Evolutionary conservation across 352 stramenopile genomes (phyloP), one percentile per base, ranked within the genome.

Genomic region (Elongisporangium undulatum): DNA sequence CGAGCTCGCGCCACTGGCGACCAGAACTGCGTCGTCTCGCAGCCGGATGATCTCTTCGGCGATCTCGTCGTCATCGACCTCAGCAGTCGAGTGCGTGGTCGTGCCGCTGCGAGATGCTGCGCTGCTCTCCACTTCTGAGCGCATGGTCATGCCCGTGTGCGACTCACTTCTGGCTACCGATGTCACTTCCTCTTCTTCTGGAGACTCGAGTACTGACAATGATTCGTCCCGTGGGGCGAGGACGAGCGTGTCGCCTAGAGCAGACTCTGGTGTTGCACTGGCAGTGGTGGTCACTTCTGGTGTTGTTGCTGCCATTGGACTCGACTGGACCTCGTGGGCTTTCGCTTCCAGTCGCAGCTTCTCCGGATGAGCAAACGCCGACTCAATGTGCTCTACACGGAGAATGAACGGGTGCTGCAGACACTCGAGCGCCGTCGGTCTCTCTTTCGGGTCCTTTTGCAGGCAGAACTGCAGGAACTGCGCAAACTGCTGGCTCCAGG

Each of bases 361-460:
- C 24, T 34, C 24, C 13, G 4, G 29, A 15, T 41, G 49, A 24
- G 49, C 62, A 62, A 80, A 80, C 0, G 84, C 74, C 0, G 54
- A 51, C 52, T 82, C 62, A 26, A 86, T 67, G 19, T 75, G 65
- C 12, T 55, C 67, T 61, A 78, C 69, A 22, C 68, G 55, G 9
- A 53, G 56, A 48, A 98, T 88, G 64, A 98, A 98, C 24, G 87
- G 76, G 61, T 98, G 93, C n/a, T 85, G 63, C 52, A 98, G 77
- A 29, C 96, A 92, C 60, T 97, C 82, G 49, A 93, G 58, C n/a
- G 91, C 90, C 17, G 77, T 89, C 3, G 91, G 84, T 4, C 92
- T 72, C 51, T 94, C 79, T 0, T 75, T 62, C 15, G 82, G 77
- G 59, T 89, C 69, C 51, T 91, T 92, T 10, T 77, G 68, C 29